These are phyloP conservation scores for Pulicaria dysenterica DNA, from an alignment of 129 eudicot species.

Conservation along the genomic window DNA sequence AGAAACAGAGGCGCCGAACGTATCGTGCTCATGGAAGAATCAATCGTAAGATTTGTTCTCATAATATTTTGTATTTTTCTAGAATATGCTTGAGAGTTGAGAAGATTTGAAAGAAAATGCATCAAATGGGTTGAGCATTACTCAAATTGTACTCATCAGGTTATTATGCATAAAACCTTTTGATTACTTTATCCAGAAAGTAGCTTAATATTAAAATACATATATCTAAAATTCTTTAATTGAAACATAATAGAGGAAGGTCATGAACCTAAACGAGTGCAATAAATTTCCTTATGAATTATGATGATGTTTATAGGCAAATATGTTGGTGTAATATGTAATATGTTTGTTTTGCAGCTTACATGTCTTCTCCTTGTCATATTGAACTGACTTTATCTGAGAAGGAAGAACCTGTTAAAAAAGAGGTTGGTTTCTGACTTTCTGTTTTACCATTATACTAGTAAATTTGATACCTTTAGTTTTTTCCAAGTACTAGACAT, in stretches of 20 bases:
- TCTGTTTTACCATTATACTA: not conserved
- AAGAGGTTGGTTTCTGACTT: conserved; percentile 40
- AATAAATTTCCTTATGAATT: not conserved
- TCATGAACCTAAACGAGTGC: not conserved
- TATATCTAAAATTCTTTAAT: not conserved
- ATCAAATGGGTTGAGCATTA: not conserved
- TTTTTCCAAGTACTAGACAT: not conserved
- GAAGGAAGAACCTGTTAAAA: conserved; percentile 62
- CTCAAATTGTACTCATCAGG: not conserved
- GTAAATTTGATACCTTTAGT: not conserved
- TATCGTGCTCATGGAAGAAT: conserved; percentile 72
- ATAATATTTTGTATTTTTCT: not conserved
- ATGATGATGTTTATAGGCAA: not conserved
- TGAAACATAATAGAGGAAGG: not conserved
- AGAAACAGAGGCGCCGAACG: conserved; percentile 60
- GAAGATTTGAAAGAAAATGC: not conserved
- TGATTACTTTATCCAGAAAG: not conserved
- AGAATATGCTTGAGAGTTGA: not conserved
- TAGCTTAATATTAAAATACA: no score
- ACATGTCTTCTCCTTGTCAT: conserved; percentile 66
- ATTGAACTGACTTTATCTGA: conserved; percentile 55
- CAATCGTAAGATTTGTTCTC: conserved; percentile 46
- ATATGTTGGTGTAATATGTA: not conserved
- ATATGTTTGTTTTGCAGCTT: conserved; percentile 37
- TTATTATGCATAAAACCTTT: no score